Evolutionary conservation across 129 eudicot species (phyloP).

Genomic region (Escallonia herrerae): DNA sequence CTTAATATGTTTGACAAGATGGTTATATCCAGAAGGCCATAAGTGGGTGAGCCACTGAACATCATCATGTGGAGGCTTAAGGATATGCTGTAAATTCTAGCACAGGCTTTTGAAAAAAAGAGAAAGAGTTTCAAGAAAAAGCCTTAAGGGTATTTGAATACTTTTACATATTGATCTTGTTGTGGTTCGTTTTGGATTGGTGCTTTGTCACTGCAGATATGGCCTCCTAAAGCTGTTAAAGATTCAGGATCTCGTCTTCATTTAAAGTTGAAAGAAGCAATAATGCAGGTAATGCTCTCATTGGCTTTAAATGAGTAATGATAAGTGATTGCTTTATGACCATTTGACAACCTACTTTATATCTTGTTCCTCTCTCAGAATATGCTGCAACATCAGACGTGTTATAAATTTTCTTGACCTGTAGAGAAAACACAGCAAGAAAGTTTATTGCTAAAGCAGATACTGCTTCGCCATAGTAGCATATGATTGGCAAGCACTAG

Average conservation of each 20-base stretch:
- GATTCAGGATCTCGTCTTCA: constrained; percentile 92
- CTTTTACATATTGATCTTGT: neutral
- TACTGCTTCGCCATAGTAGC: neutral
- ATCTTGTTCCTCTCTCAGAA: no score
- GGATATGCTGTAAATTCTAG: no score
- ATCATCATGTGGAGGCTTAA: no score
- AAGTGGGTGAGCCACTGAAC: no score
- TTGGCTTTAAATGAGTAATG: neutral
- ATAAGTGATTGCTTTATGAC: no score
- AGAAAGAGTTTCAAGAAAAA: neutral
- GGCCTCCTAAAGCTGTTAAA: constrained; percentile 98
- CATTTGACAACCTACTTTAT: no score
- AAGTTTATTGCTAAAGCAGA: neutral
- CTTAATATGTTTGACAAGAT: no score
- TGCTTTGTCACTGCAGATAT: constrained; percentile 58
- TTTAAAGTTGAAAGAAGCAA: constrained; percentile 75
- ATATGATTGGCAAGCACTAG: neutral
- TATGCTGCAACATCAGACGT: no score
- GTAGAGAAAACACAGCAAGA: neutral
- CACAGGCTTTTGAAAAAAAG: no score
- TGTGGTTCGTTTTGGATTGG: neutral
- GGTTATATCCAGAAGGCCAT: no score
- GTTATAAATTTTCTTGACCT: neutral
- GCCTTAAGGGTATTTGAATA: neutral
- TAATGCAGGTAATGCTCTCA: constrained; percentile 49